Evolutionary conservation across 257 asterid genomes (phyloP), one percentile per base, ranked within the genome.

Genomic region (Penstemon newberryi): DNA sequence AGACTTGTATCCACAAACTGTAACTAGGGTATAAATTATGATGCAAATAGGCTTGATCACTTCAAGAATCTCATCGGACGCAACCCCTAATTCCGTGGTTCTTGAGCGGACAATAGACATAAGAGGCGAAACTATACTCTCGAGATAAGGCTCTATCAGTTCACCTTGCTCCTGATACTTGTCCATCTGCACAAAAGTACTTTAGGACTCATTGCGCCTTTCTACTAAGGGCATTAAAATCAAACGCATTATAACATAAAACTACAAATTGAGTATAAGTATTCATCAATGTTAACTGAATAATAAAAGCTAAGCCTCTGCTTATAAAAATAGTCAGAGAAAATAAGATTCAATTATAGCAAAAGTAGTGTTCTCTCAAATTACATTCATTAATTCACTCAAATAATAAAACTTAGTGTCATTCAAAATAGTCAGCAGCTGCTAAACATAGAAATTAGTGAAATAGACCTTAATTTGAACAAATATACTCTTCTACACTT

Each of bases 111-210:
- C 85, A 71, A 91, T 82, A 68, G 64, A 85, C 99, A 94, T 90
- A 67, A 93, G 80, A 8, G 99, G 97, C 8, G 89, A 73, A 73
- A 93, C 89, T 63, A 93, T 90, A 68, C 83, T 81, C 87, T 88
- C 96, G 1, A 93, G 92, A 79, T 93, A 93, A 44, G 99, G 99
- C 85, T 93, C 99, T 73, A 93, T 45, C 56, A 93, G 80, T 73
- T 93, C 95, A 64, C 99, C 97, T 79, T 93, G 97, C 81, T 93
- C 92, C 85, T 93, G 99, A 81, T 93, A 90, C 79, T 84, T 88
- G 89, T 90, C 99, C 96, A 88, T 79, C 99, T 93, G 84, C 84
- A 75, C 60, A 66, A 33, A 42, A 67, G 49, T 60, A 64, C 11
- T 51, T 77, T n/a, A 53, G 43, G 56, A 52, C 57, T 79, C 75